Conservation (phyloP, 2,329 filamentous ascomycete species). For the Metarhizium humberi region DNA sequence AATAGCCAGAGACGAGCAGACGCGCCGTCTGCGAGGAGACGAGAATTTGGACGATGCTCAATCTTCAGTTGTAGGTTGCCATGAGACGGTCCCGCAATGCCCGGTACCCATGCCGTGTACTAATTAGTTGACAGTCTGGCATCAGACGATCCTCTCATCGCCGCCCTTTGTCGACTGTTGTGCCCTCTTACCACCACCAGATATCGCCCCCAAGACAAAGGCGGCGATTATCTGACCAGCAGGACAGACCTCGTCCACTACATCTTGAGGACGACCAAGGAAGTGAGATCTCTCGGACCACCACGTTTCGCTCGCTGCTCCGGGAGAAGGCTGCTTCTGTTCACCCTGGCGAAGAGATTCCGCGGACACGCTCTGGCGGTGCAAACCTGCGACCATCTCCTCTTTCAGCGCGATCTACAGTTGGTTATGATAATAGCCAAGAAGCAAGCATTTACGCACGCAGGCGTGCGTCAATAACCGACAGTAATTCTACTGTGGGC, state of each 20-base stretch:
- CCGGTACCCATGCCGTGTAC: neutral
- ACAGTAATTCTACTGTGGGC: slow-evolving; percentile 30
- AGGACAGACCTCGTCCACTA: slow-evolving; percentile 32
- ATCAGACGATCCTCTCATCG: slow-evolving; percentile 36
- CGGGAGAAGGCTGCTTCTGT: slow-evolving; percentile 33
- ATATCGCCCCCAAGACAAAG: slow-evolving; percentile 40
- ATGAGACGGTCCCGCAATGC: neutral
- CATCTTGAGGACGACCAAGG: slow-evolving; percentile 35
- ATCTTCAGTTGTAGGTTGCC: slow-evolving; percentile 36
- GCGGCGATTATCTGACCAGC: slow-evolving; percentile 49
- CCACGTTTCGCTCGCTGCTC: slow-evolving; percentile 31
- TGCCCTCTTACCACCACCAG: slow-evolving; percentile 38
- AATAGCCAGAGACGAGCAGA: slow-evolving; percentile 45
- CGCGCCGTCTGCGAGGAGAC: slow-evolving; percentile 26
- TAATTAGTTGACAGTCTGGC: slow-evolving; percentile 31
- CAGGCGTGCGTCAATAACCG: slow-evolving; percentile 37
- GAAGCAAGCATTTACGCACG: slow-evolving; percentile 20
- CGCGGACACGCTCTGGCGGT: slow-evolving; percentile 21
- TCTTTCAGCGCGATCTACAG: slow-evolving; percentile 38
- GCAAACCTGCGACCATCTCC: slow-evolving; percentile 33
- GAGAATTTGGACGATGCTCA: slow-evolving; percentile 23
- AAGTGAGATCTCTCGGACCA: slow-evolving; percentile 29
- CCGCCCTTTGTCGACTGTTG: slow-evolving; percentile 43
- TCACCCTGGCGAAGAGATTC: slow-evolving; percentile 27
- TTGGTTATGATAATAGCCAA: slow-evolving; percentile 33